Conservation (phyloP, 805 yeast species). For the Cyberlindnera maritima region DNA sequence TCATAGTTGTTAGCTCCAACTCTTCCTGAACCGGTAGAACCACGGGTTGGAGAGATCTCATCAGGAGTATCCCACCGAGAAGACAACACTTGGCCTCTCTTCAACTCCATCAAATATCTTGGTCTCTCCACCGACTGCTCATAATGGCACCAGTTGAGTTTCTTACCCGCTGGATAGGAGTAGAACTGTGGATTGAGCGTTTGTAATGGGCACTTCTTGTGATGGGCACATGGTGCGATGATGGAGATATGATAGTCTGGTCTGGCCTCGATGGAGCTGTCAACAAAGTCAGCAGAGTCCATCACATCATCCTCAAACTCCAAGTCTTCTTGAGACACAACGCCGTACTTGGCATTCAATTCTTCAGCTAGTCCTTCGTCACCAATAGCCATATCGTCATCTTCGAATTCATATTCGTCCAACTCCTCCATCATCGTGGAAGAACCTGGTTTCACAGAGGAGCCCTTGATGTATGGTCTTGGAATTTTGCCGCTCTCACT, state of each 20-base stretch:
- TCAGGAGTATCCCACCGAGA: slow-evolving; percentile 61
- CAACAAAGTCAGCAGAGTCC: slow-evolving; percentile 11
- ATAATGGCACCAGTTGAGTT: slow-evolving; percentile 73
- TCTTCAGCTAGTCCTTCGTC: slow-evolving; percentile 30
- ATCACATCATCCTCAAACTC: slow-evolving; percentile 43
- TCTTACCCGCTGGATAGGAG: slow-evolving; percentile 51
- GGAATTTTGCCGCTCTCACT: slow-evolving; percentile 63
- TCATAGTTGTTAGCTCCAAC: slow-evolving; percentile 70
- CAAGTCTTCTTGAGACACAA: slow-evolving; percentile 40
- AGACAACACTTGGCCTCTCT: slow-evolving; percentile 74
- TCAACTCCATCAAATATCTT: slow-evolving; percentile 73
- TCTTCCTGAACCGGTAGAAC: slow-evolving; percentile 64
- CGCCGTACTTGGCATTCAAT: slow-evolving; percentile 40
- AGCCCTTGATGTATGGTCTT: slow-evolving; percentile 60
- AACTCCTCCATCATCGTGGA: slow-evolving; percentile 18
- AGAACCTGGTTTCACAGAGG: slow-evolving; percentile 31
- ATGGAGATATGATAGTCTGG: slow-evolving; percentile 52
- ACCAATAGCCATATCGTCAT: slow-evolving; percentile 13
- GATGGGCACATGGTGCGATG: slow-evolving; percentile 91
- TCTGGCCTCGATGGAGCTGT: not conserved
- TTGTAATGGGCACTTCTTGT: slow-evolving; percentile 82
- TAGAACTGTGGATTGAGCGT: slow-evolving; percentile 69
- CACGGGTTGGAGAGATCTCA: slow-evolving; percentile 45
- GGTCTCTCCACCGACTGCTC: slow-evolving; percentile 76
- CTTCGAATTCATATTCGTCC: slow-evolving; percentile 11